phyloP scores from a whole-genome alignment of 768 basidiomycete genomes.

The Pulveroboletus frians region DNA sequence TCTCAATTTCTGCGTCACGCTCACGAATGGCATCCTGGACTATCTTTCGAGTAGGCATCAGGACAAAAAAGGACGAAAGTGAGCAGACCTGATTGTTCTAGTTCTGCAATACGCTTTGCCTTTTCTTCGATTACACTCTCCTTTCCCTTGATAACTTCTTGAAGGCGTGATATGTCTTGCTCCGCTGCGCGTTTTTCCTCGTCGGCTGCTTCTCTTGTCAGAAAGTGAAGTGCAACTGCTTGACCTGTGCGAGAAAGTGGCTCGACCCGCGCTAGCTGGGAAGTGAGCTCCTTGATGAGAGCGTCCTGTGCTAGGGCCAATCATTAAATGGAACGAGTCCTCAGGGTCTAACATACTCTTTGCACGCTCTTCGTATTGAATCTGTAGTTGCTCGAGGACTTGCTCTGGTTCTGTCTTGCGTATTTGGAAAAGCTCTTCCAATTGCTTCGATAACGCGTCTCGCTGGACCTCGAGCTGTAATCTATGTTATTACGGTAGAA shows the following conservation, averaged over 20 bases:
- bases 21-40: constrained; percentile 50
- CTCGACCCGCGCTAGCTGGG: constrained; percentile 50
- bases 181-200: constrained; percentile 55
- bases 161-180: constrained; percentile 42
- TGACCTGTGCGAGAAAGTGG: constrained; percentile 48
- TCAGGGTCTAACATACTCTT: constrained; percentile 38
- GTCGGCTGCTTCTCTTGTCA: constrained; percentile 71
- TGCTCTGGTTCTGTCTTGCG: constrained; percentile 65
- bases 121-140: constrained; percentile 39
- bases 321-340: constrained; percentile 1
- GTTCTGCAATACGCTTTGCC: constrained; percentile 41
- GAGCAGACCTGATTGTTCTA: constrained; percentile 46
- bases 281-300: constrained; percentile 42
- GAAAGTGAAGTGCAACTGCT: constrained; percentile 52
- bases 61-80: neutral
- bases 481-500: neutral
- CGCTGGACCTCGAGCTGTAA: constrained; percentile 37
- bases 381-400: constrained; percentile 41
- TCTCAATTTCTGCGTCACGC: constrained; percentile 59
- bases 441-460: constrained; percentile 43
- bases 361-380: constrained; percentile 47
- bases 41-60: constrained; percentile 22
- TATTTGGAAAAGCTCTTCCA: constrained; percentile 55
- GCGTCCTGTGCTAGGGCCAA: constrained; percentile 49
- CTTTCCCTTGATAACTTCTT: constrained; percentile 39